Base-by-base conservation (phyloP, 345 rosid species). In the Salix udensis region DNA sequence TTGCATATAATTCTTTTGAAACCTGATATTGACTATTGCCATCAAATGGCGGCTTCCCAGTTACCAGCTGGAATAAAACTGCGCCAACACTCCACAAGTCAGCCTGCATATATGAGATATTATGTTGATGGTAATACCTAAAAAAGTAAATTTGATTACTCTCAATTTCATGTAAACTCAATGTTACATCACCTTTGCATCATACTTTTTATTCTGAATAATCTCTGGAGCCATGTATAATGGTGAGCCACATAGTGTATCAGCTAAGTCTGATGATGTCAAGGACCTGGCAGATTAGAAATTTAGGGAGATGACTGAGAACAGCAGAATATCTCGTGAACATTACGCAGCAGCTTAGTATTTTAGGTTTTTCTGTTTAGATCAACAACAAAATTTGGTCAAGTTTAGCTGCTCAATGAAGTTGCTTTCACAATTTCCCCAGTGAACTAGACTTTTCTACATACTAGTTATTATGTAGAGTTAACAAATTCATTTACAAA, bases 81-180 rank as follows among this genome's bases (percentile, higher is more conserved):
- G 93, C 95, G 58, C 97, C 97, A 16, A 92, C 97, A 85, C 97
- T 92, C 97, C 97, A 92, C 78, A 92, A 83, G 77, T 92, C 96
- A 83, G 96, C 97, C 97, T 92, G 83, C 81, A 78, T 24, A 71
- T 44, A 75, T 40, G 67, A 65, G 65, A 75, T 44, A 78, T 68
- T 4, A 53, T 36, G 72, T 62, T 21, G 61, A 8, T 75, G 58
- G 48, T 18, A 24, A 68, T n/a, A 76, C 75, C 26, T 24, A 8
- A 18, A 2, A 71, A 39, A 65, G 7, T 16, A 42, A 42, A 46
- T 61, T 18, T 23, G 14, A 37, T 21, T 16, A 65, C 46, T 7
- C 1, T 52, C 65, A 48, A 46, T 53, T 72, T 28, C 39, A 37
- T 39, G 79, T 39, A 42, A 68, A 71, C 65, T 55, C 58, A 46